phyloP scores from a whole-genome alignment of 768 basidiomycete genomes.

The Hydnum rufescens region DNA sequence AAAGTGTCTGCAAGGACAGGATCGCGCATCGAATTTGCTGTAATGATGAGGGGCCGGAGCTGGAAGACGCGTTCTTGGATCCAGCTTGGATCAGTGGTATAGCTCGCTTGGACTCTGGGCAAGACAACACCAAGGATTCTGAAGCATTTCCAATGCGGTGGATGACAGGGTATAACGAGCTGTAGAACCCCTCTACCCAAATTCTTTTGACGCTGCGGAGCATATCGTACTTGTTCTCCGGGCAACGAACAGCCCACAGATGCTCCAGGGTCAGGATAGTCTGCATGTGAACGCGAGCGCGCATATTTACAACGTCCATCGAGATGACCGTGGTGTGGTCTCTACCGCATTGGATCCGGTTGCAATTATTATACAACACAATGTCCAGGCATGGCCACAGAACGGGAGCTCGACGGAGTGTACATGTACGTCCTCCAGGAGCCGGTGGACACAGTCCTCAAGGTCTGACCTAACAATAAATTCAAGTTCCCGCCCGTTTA shows the following conservation, averaged over 20 bases:
- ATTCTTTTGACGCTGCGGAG: not conserved
- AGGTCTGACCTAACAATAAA: not conserved
- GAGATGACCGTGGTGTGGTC: not conserved
- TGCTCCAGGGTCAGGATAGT: not conserved
- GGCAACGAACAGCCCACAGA: not conserved
- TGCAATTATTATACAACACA: not conserved
- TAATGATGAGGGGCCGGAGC: not conserved
- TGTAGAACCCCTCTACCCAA: not conserved
- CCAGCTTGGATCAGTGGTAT: not conserved
- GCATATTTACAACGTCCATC: not conserved
- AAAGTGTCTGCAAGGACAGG: not conserved
- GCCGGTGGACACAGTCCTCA: not conserved
- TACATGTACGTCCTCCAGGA: not conserved
- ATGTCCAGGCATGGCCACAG: not conserved
- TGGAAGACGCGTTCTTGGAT: not conserved
- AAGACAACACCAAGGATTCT: not conserved
- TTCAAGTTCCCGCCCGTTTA: not conserved
- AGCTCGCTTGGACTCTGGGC: not conserved
- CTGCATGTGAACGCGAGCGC: not conserved
- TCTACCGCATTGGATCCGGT: not conserved
- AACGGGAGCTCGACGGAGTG: not conserved
- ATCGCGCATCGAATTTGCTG: not conserved
- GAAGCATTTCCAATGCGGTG: not conserved
- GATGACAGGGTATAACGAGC: not conserved
- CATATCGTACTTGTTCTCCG: not conserved